Conservation (phyloP, 2,329 filamentous ascomycete species). For the Rugonectria rugulosa region DNA sequence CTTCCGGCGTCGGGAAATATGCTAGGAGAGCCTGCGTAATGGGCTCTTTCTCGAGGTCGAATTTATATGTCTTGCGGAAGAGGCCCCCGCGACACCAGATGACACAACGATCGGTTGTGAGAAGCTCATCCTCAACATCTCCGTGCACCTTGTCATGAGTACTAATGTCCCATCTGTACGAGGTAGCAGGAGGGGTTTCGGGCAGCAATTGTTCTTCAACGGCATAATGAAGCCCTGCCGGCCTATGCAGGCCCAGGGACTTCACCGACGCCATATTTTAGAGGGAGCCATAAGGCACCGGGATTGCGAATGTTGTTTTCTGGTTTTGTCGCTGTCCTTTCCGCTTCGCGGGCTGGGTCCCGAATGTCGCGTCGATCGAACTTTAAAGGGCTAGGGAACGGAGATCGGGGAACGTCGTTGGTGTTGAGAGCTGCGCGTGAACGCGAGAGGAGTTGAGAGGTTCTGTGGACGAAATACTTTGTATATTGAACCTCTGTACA, state of each 20-base stretch:
- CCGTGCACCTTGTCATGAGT: conserved; percentile 49
- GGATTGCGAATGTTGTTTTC: neutral
- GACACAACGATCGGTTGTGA: conserved; percentile 77
- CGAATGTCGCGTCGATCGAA: neutral
- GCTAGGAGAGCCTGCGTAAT: conserved; percentile 88
- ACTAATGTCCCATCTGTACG: conserved; percentile 79
- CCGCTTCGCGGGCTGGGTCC: neutral
- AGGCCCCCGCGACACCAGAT: conserved; percentile 89
- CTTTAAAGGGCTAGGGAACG: neutral
- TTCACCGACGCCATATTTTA: conserved; percentile 83
- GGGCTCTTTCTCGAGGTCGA: conserved; percentile 85
- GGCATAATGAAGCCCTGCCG: conserved; percentile 82
- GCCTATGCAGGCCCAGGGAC: conserved; percentile 90
- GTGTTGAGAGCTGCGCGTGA: conserved; percentile 24
- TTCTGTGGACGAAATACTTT: conserved; percentile 13
- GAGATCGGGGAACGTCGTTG: conserved; percentile 21
- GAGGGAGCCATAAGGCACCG: conserved; percentile 44
- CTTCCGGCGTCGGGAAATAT: conserved; percentile 71
- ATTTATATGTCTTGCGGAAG: conserved; percentile 85
- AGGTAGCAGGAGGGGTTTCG: conserved; percentile 67
- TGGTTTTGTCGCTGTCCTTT: neutral
- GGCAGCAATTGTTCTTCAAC: conserved; percentile 81
- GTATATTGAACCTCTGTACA: too few species aligned
- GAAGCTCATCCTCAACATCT: conserved; percentile 76
- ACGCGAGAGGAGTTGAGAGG: conserved; percentile 29